phyloP scores from a whole-genome alignment of 2,329 filamentous ascomycete species.

The Penicillium sp. region DNA sequence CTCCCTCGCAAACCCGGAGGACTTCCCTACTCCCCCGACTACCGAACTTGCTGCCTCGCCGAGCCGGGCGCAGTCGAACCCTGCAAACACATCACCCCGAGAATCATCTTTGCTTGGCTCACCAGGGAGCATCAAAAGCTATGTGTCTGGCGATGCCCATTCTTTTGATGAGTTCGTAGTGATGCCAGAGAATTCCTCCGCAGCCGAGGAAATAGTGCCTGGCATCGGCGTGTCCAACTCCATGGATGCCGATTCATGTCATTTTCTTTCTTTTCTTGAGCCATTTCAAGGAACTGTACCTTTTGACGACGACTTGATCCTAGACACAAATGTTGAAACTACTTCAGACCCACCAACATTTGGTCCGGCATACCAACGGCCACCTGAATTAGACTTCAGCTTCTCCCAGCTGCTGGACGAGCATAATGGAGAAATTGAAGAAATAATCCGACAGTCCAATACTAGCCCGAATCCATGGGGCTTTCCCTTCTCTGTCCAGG shows the following conservation, averaged over 20 bases:
- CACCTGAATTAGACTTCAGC: slow-evolving; percentile 21
- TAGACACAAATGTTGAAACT: slow-evolving; percentile 5
- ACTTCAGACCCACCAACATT: background rate
- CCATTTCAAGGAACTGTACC: slow-evolving; percentile 14
- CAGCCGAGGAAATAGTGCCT: background rate
- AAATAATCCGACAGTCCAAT: slow-evolving; percentile 49
- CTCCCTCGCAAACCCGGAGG: slow-evolving; percentile 2
- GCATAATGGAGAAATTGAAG: slow-evolving; percentile 54
- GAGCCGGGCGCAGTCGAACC: slow-evolving; percentile 3
- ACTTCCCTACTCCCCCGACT: slow-evolving; percentile 16
- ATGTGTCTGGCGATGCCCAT: slow-evolving; percentile 12
- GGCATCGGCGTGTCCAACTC: slow-evolving; percentile 16
- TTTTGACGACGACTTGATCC: slow-evolving; percentile 14
- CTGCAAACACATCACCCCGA: slow-evolving; percentile 9
- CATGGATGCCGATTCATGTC: slow-evolving; percentile 12
- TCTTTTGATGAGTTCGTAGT: slow-evolving; percentile 13
- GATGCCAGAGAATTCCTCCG: slow-evolving; percentile 3
- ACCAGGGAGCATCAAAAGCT: slow-evolving; percentile 17
- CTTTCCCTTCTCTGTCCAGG: slow-evolving; percentile 40
- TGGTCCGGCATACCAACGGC: slow-evolving; percentile 6
- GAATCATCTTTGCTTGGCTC: slow-evolving; percentile 17
- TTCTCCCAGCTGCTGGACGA: slow-evolving; percentile 36
- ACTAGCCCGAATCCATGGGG: slow-evolving; percentile 35
- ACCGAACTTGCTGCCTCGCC: slow-evolving; percentile 17
- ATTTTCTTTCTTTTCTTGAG: slow-evolving; percentile 22